Evolutionary conservation across 2,329 filamentous ascomycete species (phyloP).

Genomic region (Nemania bipapillata): DNA sequence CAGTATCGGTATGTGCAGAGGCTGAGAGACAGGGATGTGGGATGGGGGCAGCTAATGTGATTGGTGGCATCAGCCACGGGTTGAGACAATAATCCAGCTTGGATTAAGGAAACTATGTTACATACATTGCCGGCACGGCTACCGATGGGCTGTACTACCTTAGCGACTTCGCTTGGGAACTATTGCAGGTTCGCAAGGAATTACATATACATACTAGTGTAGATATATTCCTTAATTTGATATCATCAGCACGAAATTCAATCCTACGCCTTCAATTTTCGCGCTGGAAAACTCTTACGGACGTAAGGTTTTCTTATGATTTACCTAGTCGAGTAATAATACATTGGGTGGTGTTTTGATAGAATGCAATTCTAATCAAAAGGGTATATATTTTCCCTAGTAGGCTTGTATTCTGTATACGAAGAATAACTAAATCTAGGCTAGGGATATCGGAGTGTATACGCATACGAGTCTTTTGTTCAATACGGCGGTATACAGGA

Average conservation of each 20-base stretch:
- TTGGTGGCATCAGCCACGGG: slow-evolving; percentile 14
- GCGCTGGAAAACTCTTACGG: too few relatives aligned
- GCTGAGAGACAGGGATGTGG: background rate
- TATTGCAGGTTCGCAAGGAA: background rate
- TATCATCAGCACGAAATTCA: background rate
- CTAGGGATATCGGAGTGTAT: background rate
- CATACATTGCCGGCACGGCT: background rate
- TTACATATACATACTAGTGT: background rate
- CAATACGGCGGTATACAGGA: background rate
- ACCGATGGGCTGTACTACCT: background rate
- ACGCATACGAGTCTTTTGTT: background rate
- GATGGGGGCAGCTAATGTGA: slow-evolving; percentile 18
- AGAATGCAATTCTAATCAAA: background rate
- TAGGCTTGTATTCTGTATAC: background rate
- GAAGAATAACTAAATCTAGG: background rate
- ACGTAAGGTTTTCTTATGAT: too few relatives aligned
- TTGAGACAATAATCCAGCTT: background rate
- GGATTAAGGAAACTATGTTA: background rate
- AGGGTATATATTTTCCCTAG: background rate
- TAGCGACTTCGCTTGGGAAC: background rate
- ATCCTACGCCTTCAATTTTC: background rate
- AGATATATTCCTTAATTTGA: background rate
- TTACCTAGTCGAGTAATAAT: too few relatives aligned
- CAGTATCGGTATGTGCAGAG: background rate
- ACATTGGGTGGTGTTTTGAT: too few relatives aligned